These are phyloP conservation scores for Tolypocladium capitatum DNA, from an alignment of 2,329 filamentous ascomycete species.

Conservation along the genomic window DNA sequence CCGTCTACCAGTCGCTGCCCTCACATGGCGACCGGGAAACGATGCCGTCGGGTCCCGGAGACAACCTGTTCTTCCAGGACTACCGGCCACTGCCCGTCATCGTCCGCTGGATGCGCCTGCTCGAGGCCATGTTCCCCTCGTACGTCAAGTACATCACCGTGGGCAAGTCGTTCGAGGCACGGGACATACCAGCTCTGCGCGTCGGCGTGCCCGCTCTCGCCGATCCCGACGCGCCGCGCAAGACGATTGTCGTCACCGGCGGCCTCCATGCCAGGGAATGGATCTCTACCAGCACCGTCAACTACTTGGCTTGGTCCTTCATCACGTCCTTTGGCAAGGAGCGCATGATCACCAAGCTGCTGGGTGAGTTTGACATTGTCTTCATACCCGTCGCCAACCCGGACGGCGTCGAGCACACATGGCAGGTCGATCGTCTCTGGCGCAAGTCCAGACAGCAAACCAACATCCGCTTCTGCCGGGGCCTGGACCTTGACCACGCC, in stretches of 20 bases:
- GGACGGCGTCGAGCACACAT: conserved; percentile 89
- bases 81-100: conserved; percentile 81
- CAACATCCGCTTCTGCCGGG: conserved; percentile 67
- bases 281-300: conserved; percentile 87
- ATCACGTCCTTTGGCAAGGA: conserved; percentile 71
- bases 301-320: conserved; percentile 78
- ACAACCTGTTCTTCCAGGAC: conserved; percentile 79
- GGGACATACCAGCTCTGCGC: conserved; percentile 70
- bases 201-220: conserved; percentile 46
- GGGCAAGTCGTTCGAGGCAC: conserved; percentile 77
- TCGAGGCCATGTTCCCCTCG: conserved; percentile 80
- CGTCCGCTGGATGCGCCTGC: conserved; percentile 78
- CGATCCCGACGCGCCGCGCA: conserved; percentile 37
- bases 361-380: conserved; percentile 76
- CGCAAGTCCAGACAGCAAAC: conserved; percentile 86
- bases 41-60: conserved; percentile 22
- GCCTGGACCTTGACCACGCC: conserved; percentile 77
- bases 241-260: conserved; percentile 70
- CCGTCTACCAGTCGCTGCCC: conserved; percentile 47
- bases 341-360: conserved; percentile 57
- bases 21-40: conserved; percentile 7
- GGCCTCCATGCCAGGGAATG: conserved; percentile 92
- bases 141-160: conserved; percentile 62
- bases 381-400: conserved; percentile 85
- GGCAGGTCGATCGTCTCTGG: conserved; percentile 86